Conservation (phyloP, 805 yeast species). For the Cyberlindnera euphorbiae region DNA sequence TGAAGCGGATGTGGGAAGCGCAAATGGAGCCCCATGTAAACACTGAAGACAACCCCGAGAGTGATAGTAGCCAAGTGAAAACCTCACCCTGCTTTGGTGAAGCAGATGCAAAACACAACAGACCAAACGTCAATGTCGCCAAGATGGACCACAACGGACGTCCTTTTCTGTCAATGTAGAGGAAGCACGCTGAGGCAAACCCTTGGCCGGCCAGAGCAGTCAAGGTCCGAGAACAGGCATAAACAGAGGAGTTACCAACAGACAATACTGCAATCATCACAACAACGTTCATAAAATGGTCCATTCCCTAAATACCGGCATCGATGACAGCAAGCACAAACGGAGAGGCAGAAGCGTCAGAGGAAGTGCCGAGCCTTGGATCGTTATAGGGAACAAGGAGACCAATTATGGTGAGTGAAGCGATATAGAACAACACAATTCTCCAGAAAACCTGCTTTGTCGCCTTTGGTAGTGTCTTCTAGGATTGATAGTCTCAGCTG, state of each 20-base stretch:
- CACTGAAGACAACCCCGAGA: slow-evolving; percentile 69
- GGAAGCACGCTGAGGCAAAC: slow-evolving; percentile 42
- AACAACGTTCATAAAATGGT: slow-evolving; percentile 58
- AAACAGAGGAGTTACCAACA: slow-evolving; percentile 34
- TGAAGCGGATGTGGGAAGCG: slow-evolving; percentile 62
- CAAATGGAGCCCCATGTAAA: slow-evolving; percentile 77
- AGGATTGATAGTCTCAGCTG: slow-evolving; percentile 45
- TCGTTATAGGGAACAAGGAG: slow-evolving; percentile 71
- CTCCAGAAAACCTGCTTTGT: slow-evolving; percentile 66
- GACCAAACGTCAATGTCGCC: slow-evolving; percentile 42
- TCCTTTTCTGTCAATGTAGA: slow-evolving; percentile 45
- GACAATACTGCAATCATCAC: slow-evolving; percentile 52
- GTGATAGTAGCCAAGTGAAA: slow-evolving; percentile 69
- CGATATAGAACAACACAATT: slow-evolving; percentile 63
- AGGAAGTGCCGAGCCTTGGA: slow-evolving; percentile 42
- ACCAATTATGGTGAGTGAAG: slow-evolving; percentile 51
- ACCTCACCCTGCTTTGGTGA: slow-evolving; percentile 49
- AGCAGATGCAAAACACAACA: slow-evolving; percentile 57
- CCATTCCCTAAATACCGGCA: slow-evolving; percentile 56
- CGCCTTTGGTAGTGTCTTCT: slow-evolving; percentile 43
- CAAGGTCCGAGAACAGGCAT: slow-evolving; percentile 51
- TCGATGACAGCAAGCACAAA: slow-evolving; percentile 65
- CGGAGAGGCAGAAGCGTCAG: slow-evolving; percentile 72
- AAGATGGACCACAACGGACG: slow-evolving; percentile 49
- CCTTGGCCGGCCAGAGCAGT: slow-evolving; percentile 49